Conservation (phyloP, 768 basidiomycete genomes). For the Tulasnella sp. region DNA sequence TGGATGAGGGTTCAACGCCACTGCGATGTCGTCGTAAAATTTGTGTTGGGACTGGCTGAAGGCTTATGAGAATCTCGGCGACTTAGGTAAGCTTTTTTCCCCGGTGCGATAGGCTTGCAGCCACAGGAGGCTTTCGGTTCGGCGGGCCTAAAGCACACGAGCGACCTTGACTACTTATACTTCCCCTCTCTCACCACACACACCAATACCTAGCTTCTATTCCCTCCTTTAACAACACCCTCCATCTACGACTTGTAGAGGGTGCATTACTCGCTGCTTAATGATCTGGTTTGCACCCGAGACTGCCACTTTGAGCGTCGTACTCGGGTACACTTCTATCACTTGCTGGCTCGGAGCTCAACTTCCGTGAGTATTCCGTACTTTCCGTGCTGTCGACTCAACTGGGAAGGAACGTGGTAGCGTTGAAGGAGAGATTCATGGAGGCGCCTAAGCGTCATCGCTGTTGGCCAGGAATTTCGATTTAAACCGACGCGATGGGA, state of each 20-base stretch:
- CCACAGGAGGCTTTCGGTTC: not conserved
- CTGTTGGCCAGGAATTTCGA: not conserved
- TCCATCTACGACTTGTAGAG: not conserved
- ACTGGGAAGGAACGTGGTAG: not conserved
- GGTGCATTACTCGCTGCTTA: not conserved
- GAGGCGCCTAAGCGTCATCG: not conserved
- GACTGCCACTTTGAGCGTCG: constrained; percentile 13
- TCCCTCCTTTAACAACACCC: not conserved
- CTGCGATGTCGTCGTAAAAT: not conserved
- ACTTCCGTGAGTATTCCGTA: constrained; percentile 58
- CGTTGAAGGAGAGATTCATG: not conserved
- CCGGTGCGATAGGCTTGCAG: not conserved
- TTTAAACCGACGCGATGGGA: not conserved
- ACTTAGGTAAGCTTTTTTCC: not conserved
- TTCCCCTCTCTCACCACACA: not conserved
- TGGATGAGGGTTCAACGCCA: not conserved
- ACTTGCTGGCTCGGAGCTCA: constrained; percentile 79
- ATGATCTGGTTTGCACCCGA: constrained; percentile 15
- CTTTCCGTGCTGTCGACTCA: not conserved
- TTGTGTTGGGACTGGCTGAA: not conserved
- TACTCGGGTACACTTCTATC: constrained; percentile 62
- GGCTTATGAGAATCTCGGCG: not conserved
- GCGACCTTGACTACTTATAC: not conserved
- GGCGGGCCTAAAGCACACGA: not conserved
- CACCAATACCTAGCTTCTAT: not conserved